Percentiles rank a stretch among this genome's conserved stretches.
Evolutionary conservation across 331 rosid genomes (phyloP).

Genomic region (Erythrophleum ivorense): DNA sequence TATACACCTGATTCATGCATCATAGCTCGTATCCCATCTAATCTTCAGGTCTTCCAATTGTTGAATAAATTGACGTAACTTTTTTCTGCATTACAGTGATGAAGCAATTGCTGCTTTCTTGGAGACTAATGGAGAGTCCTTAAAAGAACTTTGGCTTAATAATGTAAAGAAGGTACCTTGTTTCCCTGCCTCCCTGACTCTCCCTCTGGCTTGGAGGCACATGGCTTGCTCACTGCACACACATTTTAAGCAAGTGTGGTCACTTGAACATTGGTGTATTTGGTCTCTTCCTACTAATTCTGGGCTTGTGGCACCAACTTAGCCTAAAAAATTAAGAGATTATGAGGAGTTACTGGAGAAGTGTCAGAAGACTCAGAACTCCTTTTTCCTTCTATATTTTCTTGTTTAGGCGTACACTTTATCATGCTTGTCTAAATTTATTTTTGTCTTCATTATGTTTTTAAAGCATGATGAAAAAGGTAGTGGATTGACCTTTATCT

Average conservation of each 20-base stretch:
- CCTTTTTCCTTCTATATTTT: neutral
- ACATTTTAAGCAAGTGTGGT: neutral
- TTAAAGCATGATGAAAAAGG: neutral
- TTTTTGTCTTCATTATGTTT: neutral
- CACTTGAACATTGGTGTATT: constrained; percentile 22
- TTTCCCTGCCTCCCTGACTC: constrained; percentile 14
- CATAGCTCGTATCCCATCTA: neutral
- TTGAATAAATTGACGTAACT: constrained; percentile 26
- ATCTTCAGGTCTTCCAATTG: constrained; percentile 6
- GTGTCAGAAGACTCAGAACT: neutral
- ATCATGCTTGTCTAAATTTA: neutral
- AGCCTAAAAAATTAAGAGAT: neutral
- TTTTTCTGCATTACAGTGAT: constrained; percentile 61
- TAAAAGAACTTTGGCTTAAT: constrained; percentile 77
- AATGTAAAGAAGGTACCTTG: constrained; percentile 64
- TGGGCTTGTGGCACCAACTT: neutral
- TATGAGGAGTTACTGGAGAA: constrained; percentile 8
- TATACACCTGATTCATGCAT: constrained; percentile 7
- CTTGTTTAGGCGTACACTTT: neutral
- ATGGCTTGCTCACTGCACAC: neutral
- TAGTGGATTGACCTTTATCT: neutral
- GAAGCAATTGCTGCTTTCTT: constrained; percentile 86
- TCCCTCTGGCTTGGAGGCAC: constrained; percentile 4
- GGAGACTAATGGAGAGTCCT: constrained; percentile 64
- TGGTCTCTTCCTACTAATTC: neutral